Evolutionary conservation across 108 stramenopile genomes (phyloP).

Genomic region (Hondaea fermentalgiana): DNA sequence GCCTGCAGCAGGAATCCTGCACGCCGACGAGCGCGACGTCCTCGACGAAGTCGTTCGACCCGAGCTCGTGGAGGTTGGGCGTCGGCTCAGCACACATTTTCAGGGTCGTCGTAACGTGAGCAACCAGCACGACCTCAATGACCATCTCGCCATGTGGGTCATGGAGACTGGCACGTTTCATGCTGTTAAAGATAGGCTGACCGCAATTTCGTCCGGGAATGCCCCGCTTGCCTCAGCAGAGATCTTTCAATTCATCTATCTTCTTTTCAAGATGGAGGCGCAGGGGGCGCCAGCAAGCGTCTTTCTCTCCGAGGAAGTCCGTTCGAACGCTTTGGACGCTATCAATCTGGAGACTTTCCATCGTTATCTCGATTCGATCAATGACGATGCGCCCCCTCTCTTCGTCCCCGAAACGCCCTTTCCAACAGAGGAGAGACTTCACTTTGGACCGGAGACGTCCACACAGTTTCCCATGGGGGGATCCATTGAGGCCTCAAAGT

Average conservation of each 20-base stretch:
- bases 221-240: not conserved
- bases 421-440: too few species aligned
- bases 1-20: not conserved
- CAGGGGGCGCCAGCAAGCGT: not conserved
- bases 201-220: not conserved
- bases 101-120: not conserved
- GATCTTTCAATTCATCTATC: not conserved
- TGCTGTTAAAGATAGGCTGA: not conserved
- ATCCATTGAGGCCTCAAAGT: too few species aligned
- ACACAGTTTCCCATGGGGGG: too few species aligned
- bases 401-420: too few species aligned
- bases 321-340: too few species aligned
- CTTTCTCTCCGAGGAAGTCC: not conserved
- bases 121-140: not conserved
- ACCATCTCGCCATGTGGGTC: not conserved
- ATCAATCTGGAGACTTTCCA: too few species aligned
- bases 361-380: too few species aligned
- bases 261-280: not conserved
- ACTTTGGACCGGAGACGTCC: too few species aligned
- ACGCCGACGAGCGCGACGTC: not conserved
- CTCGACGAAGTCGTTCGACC: not conserved
- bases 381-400: too few species aligned
- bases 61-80: not conserved
- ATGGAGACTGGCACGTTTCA: not conserved
- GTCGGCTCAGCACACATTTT: not conserved